Evolutionary conservation across 2,329 filamentous ascomycete genomes (phyloP).

Genomic region (Phyllosticta citrichinensis): DNA sequence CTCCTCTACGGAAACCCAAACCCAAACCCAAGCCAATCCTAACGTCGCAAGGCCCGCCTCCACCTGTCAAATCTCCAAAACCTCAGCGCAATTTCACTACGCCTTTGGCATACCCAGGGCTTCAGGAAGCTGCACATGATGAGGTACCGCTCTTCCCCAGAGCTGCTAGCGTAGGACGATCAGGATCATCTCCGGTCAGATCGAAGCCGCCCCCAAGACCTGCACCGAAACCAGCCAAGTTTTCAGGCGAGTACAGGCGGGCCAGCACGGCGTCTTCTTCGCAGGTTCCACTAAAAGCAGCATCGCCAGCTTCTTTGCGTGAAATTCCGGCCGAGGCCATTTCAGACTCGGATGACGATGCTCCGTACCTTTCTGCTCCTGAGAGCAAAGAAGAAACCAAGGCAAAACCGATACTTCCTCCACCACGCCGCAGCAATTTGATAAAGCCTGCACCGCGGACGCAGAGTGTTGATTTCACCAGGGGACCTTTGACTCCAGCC

Average conservation of each 20-base stretch:
- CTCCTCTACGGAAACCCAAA: slow-evolving; percentile 1
- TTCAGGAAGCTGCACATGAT: background rate
- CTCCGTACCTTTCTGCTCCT: slow-evolving; percentile 23
- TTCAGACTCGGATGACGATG: slow-evolving; percentile 12
- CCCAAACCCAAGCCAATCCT: slow-evolving; percentile 14
- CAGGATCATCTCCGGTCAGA: slow-evolving; percentile 15
- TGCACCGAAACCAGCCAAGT: slow-evolving; percentile 20
- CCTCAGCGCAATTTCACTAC: slow-evolving; percentile 20
- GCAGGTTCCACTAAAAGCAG: background rate
- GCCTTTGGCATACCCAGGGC: background rate
- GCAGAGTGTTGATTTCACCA: background rate
- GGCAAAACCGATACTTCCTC: slow-evolving; percentile 23
- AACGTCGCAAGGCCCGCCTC: slow-evolving; percentile 17
- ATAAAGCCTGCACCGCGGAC: slow-evolving; percentile 12
- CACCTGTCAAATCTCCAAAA: slow-evolving; percentile 33
- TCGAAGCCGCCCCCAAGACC: slow-evolving; percentile 17
- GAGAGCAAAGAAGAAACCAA: slow-evolving; percentile 24
- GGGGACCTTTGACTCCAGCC: background rate
- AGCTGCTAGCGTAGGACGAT: background rate
- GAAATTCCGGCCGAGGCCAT: background rate
- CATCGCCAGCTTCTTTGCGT: background rate
- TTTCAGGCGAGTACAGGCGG: slow-evolving; percentile 6
- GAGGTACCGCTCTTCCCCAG: slow-evolving; percentile 10
- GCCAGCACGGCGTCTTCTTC: background rate
- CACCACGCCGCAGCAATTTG: slow-evolving; percentile 26